These are phyloP conservation scores for Blastobotrys terrestris DNA, from an alignment of 805 yeast species.

Conservation along the genomic window DNA sequence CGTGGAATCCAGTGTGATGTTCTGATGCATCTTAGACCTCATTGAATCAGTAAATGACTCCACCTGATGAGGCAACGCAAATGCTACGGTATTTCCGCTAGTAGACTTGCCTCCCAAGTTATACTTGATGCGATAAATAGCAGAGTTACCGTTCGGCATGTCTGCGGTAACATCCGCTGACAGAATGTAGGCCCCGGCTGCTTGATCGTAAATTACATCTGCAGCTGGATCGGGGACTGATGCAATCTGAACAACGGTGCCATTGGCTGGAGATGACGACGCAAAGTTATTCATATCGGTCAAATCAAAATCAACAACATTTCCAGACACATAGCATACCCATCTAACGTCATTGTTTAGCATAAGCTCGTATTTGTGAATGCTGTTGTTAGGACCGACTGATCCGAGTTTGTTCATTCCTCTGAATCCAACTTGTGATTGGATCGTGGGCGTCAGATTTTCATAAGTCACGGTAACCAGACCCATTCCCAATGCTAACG, in stretches of 20 bases:
- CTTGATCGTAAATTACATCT: constrained; percentile 42
- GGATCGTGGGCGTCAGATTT: constrained; percentile 39
- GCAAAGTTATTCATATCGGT: constrained; percentile 15
- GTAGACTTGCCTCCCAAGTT: constrained; percentile 40
- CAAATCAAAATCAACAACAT: constrained; percentile 15
- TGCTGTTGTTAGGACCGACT: constrained; percentile 32
- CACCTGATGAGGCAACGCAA: constrained; percentile 66
- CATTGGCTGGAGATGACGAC: constrained; percentile 30
- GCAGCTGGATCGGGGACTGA: constrained; percentile 12
- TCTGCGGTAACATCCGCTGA: constrained; percentile 45
- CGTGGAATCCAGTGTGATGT: constrained; percentile 32
- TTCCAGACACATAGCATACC: constrained; percentile 44
- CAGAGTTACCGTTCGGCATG: constrained; percentile 38
- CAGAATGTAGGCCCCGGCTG: constrained; percentile 63
- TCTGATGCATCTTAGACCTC: not conserved
- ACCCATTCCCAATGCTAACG: constrained; percentile 78
- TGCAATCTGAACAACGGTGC: constrained; percentile 15
- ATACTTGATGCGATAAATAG: constrained; percentile 45
- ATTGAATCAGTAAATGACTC: constrained; percentile 35
- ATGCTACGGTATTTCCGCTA: constrained; percentile 40
- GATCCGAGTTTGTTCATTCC: constrained; percentile 13
- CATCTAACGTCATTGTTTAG: constrained; percentile 41
- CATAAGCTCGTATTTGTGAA: constrained; percentile 36
- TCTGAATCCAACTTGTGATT: constrained; percentile 42
- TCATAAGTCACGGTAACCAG: constrained; percentile 60